phyloP scores from a whole-genome alignment of 2,329 filamentous ascomycete species.

The Fusarium xyrophilum region DNA sequence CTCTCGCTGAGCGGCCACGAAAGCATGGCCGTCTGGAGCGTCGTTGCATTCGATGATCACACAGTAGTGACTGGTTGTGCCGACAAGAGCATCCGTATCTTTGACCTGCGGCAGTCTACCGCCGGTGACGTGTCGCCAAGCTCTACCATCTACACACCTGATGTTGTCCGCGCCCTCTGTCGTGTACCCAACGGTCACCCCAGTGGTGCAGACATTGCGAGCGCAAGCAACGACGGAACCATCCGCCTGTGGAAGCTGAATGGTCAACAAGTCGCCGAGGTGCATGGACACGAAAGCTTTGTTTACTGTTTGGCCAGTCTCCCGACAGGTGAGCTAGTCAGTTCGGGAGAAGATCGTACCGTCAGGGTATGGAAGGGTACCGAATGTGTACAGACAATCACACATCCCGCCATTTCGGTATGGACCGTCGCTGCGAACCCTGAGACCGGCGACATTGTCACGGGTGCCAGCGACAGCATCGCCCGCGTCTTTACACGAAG shows the following conservation, averaged over 20 bases:
- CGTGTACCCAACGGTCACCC: slow-evolving; percentile 77
- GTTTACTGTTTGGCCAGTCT: slow-evolving; percentile 84
- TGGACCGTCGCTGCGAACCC: slow-evolving; percentile 88
- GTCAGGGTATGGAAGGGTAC: slow-evolving; percentile 84
- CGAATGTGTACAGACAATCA: slow-evolving; percentile 92
- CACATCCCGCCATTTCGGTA: slow-evolving; percentile 94
- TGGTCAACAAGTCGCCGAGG: slow-evolving; percentile 76
- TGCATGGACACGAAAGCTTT: slow-evolving; percentile 91
- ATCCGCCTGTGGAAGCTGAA: slow-evolving; percentile 87
- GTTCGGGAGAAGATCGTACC: slow-evolving; percentile 93
- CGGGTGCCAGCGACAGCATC: slow-evolving; percentile 86
- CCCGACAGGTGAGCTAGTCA: slow-evolving; percentile 86
- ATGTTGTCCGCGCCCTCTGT: slow-evolving; percentile 89
- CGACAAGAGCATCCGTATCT: slow-evolving; percentile 88
- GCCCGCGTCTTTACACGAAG: slow-evolving; percentile 84
- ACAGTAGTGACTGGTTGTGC: slow-evolving; percentile 91
- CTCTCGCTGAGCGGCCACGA: slow-evolving; percentile 76
- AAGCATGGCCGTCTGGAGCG: slow-evolving; percentile 84
- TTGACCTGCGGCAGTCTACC: slow-evolving; percentile 70
- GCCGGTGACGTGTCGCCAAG: slow-evolving; percentile 59
- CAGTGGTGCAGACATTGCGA: slow-evolving; percentile 90
- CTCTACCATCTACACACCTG: slow-evolving; percentile 69
- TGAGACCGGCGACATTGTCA: slow-evolving; percentile 90
- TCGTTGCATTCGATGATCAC: slow-evolving; percentile 79
- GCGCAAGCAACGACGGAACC: slow-evolving; percentile 89